A percentile compares a stretch with the other conserved stretches of the same genome.
Evolutionary conservation across 176 grass and related monocot genomes (phyloP).

Genomic region (Panicum miliaceum): DNA sequence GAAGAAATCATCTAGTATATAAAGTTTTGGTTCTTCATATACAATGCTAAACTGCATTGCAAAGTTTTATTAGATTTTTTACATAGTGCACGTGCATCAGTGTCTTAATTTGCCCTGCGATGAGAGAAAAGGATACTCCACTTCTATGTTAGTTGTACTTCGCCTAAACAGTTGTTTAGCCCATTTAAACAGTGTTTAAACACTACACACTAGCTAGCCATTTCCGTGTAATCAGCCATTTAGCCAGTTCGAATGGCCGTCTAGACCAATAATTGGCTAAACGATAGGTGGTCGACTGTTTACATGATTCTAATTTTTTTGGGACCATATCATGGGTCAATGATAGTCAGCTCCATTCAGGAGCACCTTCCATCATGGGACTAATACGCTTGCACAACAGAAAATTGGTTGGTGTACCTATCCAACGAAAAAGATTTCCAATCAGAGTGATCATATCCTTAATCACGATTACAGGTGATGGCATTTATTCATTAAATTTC

Average conservation of each 20-base stretch:
- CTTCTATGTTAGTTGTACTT: not conserved
- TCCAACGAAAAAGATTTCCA: not conserved
- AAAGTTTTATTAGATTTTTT: not conserved
- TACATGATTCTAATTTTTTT: not conserved
- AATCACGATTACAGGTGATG: constrained; percentile 27
- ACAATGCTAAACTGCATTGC: not conserved
- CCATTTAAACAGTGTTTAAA: too few relatives aligned
- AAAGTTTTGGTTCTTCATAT: constrained; percentile 12
- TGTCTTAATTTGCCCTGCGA: not conserved
- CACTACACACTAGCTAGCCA: too few relatives aligned
- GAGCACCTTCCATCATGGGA: constrained; percentile 14
- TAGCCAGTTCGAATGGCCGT: too few relatives aligned
- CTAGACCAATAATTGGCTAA: too few relatives aligned
- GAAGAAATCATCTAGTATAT: not conserved
- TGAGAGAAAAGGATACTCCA: not conserved
- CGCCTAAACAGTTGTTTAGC: too few relatives aligned
- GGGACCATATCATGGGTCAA: not conserved
- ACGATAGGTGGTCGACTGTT: too few relatives aligned
- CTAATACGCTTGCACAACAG: not conserved
- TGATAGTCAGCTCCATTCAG: not conserved
- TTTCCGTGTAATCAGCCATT: too few relatives aligned
- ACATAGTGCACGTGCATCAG: constrained; percentile 3
- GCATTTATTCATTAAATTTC: constrained; percentile 18
- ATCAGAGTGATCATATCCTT: constrained; percentile 7
- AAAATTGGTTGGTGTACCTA: constrained; percentile 3